phyloP scores from a whole-genome alignment of 305 asterid species.

The Rubia occidens region DNA sequence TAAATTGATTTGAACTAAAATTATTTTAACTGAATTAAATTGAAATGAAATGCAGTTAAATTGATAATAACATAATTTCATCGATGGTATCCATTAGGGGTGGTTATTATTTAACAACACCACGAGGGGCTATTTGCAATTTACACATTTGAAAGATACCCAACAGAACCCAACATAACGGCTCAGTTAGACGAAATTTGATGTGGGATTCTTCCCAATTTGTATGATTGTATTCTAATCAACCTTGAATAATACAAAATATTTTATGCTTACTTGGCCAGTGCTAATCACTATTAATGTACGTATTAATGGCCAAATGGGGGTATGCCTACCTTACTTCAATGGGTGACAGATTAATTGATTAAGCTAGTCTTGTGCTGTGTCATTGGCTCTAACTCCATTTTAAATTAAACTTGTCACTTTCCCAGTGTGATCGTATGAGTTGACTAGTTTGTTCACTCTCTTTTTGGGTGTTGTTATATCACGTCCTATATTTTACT shows the following conservation, averaged over 20 bases:
- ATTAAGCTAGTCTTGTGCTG: constrained; percentile 10
- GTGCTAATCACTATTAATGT: background rate
- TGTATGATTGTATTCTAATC: constrained; percentile 13
- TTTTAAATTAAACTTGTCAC: constrained; percentile 11
- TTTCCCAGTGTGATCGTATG: constrained; percentile 11
- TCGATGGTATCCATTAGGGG: background rate
- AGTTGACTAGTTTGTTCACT: constrained; percentile 1
- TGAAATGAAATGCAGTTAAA: too few relatives aligned
- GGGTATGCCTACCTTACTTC: constrained; percentile 14
- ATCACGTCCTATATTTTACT: too few relatives aligned
- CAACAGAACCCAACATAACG: background rate
- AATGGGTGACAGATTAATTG: constrained; percentile 7
- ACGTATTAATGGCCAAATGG: constrained; percentile 1
- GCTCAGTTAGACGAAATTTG: background rate
- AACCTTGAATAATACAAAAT: background rate
- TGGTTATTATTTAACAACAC: background rate
- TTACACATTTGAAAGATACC: background rate
- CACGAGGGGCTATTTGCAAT: background rate
- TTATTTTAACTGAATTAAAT: too few relatives aligned
- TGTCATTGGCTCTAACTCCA: constrained; percentile 18
- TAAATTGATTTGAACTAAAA: too few relatives aligned
- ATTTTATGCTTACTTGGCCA: background rate
- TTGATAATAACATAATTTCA: too few relatives aligned
- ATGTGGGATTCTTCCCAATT: background rate
- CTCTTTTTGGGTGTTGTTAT: background rate